These are phyloP conservation scores for Debaryomyces robertsiae DNA, from an alignment of 1,139 yeast genomes.

Conservation along the genomic window DNA sequence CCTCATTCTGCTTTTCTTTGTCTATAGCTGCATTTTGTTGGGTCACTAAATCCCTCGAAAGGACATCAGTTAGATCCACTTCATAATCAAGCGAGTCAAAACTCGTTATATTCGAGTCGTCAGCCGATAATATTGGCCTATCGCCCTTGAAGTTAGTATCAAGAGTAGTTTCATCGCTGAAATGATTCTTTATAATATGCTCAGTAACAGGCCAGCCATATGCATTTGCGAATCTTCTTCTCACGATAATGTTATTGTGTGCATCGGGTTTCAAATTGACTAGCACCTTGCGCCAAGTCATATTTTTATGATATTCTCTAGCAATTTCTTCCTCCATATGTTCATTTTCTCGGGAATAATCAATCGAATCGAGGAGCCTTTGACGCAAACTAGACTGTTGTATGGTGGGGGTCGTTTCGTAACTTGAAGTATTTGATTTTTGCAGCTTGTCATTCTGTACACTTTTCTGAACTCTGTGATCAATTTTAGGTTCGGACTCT, in stretches of 20 bases:
- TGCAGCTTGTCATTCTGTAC: not conserved
- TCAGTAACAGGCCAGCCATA: conserved; percentile 95
- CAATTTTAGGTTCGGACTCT: not conserved
- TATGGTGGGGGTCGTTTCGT: not conserved
- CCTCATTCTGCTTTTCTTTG: conserved; percentile 19
- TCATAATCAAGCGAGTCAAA: conserved; percentile 31
- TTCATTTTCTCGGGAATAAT: conserved; percentile 17
- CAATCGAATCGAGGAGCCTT: conserved; percentile 25
- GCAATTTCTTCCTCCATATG: conserved; percentile 81
- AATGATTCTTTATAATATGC: conserved; percentile 59
- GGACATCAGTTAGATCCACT: conserved; percentile 32
- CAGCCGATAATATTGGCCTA: conserved; percentile 3
- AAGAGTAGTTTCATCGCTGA: conserved; percentile 18
- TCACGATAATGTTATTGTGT: conserved; percentile 87
- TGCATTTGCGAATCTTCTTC: conserved; percentile 89
- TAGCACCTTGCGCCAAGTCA: conserved; percentile 91
- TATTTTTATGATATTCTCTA: conserved; percentile 78
- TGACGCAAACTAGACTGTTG: conserved; percentile 16
- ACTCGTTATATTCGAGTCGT: conserved; percentile 5
- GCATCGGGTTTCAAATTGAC: conserved; percentile 91
- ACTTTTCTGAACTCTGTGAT: not conserved
- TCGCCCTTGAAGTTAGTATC: conserved; percentile 9
- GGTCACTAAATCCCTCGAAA: conserved; percentile 39
- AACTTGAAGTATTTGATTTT: not conserved
- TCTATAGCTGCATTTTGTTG: conserved; percentile 41